Conservation (phyloP, 805 yeast species). For the Citeromyces matritensis region DNA sequence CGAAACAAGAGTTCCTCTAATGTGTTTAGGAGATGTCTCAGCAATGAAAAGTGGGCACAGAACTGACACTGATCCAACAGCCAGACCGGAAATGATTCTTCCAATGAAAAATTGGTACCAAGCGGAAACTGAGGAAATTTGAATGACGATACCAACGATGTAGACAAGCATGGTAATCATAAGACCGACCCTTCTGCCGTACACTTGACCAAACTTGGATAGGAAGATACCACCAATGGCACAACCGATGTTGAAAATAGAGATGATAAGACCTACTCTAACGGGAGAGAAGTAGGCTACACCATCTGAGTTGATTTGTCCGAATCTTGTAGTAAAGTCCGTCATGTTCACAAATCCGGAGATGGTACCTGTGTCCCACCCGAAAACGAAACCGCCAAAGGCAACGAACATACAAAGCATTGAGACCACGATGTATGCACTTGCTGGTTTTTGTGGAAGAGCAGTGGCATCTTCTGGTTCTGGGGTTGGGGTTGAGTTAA, state of each 20-base stretch:
- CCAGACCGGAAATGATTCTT: conserved; percentile 40
- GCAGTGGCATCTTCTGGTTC: no score
- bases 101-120: conserved; percentile 60
- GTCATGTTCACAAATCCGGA: conserved; percentile 56
- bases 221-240: conserved; percentile 56
- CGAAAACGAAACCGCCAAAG: conserved; percentile 66
- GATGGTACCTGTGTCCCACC: conserved; percentile 71
- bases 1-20: conserved; percentile 60
- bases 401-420: conserved; percentile 40
- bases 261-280: conserved; percentile 48
- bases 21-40: conserved; percentile 54
- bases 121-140: conserved; percentile 32
- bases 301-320: conserved; percentile 25
- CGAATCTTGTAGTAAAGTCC: conserved; percentile 40
- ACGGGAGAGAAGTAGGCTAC: conserved; percentile 27
- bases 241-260: conserved; percentile 60
- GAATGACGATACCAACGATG: conserved; percentile 45
- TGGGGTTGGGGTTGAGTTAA: no score
- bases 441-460: conserved; percentile 9
- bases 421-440: conserved; percentile 11
- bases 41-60: conserved; percentile 45
- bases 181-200: conserved; percentile 46
- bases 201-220: conserved; percentile 39
- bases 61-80: conserved; percentile 39
- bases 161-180: conserved; percentile 38